Conservation (phyloP, 768 basidiomycete species). For the Phaffia australis region DNA sequence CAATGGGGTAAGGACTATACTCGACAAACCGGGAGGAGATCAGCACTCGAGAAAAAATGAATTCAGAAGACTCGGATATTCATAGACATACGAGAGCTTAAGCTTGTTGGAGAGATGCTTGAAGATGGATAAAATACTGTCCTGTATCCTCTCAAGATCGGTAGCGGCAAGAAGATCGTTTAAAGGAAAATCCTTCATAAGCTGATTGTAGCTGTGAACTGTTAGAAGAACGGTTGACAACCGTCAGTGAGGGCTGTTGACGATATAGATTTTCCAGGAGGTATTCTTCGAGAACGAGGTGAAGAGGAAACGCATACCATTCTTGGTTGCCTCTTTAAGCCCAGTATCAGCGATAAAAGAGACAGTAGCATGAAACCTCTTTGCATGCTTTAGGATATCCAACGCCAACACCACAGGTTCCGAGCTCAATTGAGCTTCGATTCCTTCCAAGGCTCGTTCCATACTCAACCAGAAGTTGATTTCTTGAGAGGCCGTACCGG, state of each 20-base stretch:
- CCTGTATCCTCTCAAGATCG: slow-evolving; percentile 88
- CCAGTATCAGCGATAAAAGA: slow-evolving; percentile 98
- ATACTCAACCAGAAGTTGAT: slow-evolving; percentile 98
- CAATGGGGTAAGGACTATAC: slow-evolving; percentile 73
- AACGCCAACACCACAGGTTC: slow-evolving; percentile 61
- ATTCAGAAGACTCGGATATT: neutral
- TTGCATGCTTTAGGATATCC: slow-evolving; percentile 86
- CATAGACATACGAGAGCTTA: slow-evolving; percentile 53
- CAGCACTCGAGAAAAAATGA: neutral
- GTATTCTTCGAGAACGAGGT: neutral
- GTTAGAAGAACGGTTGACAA: neutral
- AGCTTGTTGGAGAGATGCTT: slow-evolving; percentile 91
- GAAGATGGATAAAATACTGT: slow-evolving; percentile 76
- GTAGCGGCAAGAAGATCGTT: slow-evolving; percentile 94
- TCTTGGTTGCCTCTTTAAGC: slow-evolving; percentile 81
- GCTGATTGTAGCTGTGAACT: slow-evolving; percentile 96
- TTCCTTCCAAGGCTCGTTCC: slow-evolving; percentile 83
- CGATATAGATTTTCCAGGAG: neutral
- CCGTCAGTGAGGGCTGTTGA: too few species aligned
- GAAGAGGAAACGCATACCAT: slow-evolving; percentile 46
- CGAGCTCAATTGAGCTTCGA: slow-evolving; percentile 79
- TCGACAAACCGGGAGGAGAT: neutral
- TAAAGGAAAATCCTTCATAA: slow-evolving; percentile 98
- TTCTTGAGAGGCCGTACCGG: slow-evolving; percentile 94
- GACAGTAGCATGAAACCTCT: slow-evolving; percentile 92